phyloP scores from a whole-genome alignment of 805 yeast genomes.

The Teunomyces kruisii region DNA sequence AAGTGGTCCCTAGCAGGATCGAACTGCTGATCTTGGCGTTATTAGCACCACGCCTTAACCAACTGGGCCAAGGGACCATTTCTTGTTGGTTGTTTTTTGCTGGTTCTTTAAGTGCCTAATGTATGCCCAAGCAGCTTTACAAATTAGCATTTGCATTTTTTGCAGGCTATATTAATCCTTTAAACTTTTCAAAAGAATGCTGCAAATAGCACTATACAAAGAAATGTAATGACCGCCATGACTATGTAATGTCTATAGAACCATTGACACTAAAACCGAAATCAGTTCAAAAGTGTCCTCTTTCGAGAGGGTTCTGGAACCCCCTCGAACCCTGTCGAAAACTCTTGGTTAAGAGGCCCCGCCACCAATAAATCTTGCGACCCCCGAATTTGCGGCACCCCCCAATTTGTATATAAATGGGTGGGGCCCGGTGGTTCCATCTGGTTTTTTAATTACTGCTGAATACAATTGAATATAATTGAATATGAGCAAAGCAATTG shows the following conservation, averaged over 20 bases:
- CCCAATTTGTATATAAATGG: not conserved
- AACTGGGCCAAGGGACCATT: conserved; percentile 58
- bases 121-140: too few relatives aligned
- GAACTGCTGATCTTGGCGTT: conserved; percentile 53
- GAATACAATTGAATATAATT: not conserved
- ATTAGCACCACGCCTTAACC: conserved; percentile 63
- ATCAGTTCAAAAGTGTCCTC: too few relatives aligned
- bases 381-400: conserved; percentile 2
- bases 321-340: not conserved
- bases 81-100: too few relatives aligned
- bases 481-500: conserved; percentile 47
- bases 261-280: too few relatives aligned
- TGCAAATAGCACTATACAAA: too few relatives aligned
- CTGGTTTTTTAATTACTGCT: not conserved
- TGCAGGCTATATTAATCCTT: too few relatives aligned
- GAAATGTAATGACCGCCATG: too few relatives aligned
- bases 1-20: conserved; percentile 35
- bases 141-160: too few relatives aligned
- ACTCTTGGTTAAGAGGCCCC: not conserved
- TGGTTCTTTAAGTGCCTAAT: too few relatives aligned
- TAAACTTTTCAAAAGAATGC: too few relatives aligned
- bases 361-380: not conserved
- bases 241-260: too few relatives aligned
- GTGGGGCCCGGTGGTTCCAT: not conserved
- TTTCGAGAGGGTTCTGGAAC: conserved; percentile 1